These are phyloP conservation scores for Aspergillus thermomutatus DNA, from an alignment of 2,329 filamentous ascomycete genomes.

Conservation along the genomic window DNA sequence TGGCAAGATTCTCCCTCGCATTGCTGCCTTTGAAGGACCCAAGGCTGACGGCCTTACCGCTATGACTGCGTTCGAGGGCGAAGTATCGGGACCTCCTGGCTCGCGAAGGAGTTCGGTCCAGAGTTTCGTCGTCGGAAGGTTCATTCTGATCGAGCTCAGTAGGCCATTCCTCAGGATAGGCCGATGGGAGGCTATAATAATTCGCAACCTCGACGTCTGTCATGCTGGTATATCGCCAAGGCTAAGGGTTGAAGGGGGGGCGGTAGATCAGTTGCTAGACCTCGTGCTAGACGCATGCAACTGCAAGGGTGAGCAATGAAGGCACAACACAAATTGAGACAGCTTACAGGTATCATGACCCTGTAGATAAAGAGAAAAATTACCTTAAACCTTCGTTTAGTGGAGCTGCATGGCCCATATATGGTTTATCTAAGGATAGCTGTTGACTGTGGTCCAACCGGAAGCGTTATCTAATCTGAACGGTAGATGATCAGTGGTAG, in stretches of 20 bases:
- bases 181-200: slow-evolving; percentile 79
- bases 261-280: slow-evolving; percentile 3
- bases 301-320: slow-evolving; percentile 5
- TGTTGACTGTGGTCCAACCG: background rate
- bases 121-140: slow-evolving; percentile 57
- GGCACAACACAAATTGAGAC: background rate
- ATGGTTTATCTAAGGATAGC: background rate
- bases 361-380: background rate
- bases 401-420: background rate
- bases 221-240: slow-evolving; percentile 40
- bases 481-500: background rate
- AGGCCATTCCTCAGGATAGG: slow-evolving; percentile 83
- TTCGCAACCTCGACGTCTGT: slow-evolving; percentile 78
- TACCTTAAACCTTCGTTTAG: background rate
- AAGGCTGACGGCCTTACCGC: slow-evolving; percentile 63
- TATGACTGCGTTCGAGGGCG: slow-evolving; percentile 72
- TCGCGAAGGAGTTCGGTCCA: slow-evolving; percentile 42
- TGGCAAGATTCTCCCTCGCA: slow-evolving; percentile 72
- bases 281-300: slow-evolving; percentile 13
- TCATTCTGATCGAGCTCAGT: slow-evolving; percentile 72
- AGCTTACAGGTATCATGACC: background rate
- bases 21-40: slow-evolving; percentile 66
- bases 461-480: background rate
- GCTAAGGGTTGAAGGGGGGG: slow-evolving; percentile 4
- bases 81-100: slow-evolving; percentile 75